These are phyloP conservation scores for Fusarium albidum DNA, from an alignment of 2,329 filamentous ascomycete genomes.

Conservation along the genomic window DNA sequence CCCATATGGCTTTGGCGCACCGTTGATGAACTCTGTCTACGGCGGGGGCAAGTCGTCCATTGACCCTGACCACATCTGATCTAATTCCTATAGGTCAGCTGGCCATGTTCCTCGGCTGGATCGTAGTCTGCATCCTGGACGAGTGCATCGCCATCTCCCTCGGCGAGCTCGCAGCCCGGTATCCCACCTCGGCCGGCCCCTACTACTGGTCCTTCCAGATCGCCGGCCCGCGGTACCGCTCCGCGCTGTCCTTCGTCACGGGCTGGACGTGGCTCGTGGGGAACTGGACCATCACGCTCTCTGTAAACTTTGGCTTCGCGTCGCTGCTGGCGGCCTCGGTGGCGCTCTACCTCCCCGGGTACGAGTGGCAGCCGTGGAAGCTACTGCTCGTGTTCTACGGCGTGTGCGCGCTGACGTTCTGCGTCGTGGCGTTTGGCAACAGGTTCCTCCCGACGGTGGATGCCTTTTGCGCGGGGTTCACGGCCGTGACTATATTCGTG, in stretches of 20 bases:
- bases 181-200: slow-evolving; percentile 66
- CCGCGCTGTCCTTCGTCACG: slow-evolving; percentile 73
- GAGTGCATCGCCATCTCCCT: slow-evolving; percentile 75
- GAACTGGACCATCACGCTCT: slow-evolving; percentile 75
- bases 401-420: slow-evolving; percentile 68
- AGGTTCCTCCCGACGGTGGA: slow-evolving; percentile 70
- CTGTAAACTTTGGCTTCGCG: slow-evolving; percentile 73
- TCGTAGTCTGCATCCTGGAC: slow-evolving; percentile 71
- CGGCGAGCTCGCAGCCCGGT: slow-evolving; percentile 75
- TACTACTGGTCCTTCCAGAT: slow-evolving; percentile 80
- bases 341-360: slow-evolving; percentile 67
- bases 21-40: slow-evolving; percentile 35
- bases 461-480: slow-evolving; percentile 74
- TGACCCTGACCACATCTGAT: neutral
- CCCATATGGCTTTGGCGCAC: slow-evolving; percentile 37
- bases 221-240: slow-evolving; percentile 65
- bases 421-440: slow-evolving; percentile 71
- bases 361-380: slow-evolving; percentile 70
- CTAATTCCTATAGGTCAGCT: slow-evolving; percentile 21
- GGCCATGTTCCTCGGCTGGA: slow-evolving; percentile 74
- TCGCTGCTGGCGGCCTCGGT: slow-evolving; percentile 74
- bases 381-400: slow-evolving; percentile 77
- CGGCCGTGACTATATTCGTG: slow-evolving; percentile 74
- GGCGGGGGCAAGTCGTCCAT: slow-evolving; percentile 27
- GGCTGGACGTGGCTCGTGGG: slow-evolving; percentile 79